Base-by-base conservation (phyloP, 2,329 filamentous ascomycete species). In the Sclerotinia minor region DNA sequence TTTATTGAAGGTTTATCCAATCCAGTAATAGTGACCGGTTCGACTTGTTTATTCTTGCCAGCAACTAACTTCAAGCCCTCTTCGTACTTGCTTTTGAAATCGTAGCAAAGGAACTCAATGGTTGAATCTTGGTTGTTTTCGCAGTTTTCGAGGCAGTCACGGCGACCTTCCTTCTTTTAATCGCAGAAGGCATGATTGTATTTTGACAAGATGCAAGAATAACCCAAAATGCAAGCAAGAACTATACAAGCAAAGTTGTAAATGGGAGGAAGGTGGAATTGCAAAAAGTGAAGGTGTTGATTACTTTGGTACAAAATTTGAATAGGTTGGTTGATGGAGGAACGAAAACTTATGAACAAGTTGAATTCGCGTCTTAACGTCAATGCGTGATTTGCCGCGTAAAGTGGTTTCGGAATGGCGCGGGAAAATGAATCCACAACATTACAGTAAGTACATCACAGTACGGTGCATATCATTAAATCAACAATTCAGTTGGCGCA, bases 21-120 rank as follows among this genome's bases (percentile, higher is more conserved):
- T 66, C 53, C 17, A 54, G 71, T 71, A 79, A 80, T 61, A 77
- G 76, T 71, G 80, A 79, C 76, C 71, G 38, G 77, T 72, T 64
- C 72, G 66, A n/a, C 68, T 38, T 71, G 50, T 26, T 69, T 58
- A 3, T 72, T 73, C 69, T 80, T 79, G 67, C 79, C 78, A 5
- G 72, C 71, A 21, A 78, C 73, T 21, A 73, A 65, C 65, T 77
- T 77, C 29, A 73, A 64, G 60, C 72, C n/a, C 72, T 65, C 24
- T 76, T 77, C 19, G 76, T 77, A 67, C 66, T 70, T 50, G 80
- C 77, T 72, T 83, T 83, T 57, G 79, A 79, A 68, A 81, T 74
- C 71, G 77, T 79, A 68, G 80, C 76, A 71, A 83, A 83, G 68
- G 75, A 76, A 71, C 79, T 78, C 58, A 83, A 80, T n/a, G 71